phyloP scores from a whole-genome alignment of 2,329 filamentous ascomycete genomes.

The Epichloe uncinata region DNA sequence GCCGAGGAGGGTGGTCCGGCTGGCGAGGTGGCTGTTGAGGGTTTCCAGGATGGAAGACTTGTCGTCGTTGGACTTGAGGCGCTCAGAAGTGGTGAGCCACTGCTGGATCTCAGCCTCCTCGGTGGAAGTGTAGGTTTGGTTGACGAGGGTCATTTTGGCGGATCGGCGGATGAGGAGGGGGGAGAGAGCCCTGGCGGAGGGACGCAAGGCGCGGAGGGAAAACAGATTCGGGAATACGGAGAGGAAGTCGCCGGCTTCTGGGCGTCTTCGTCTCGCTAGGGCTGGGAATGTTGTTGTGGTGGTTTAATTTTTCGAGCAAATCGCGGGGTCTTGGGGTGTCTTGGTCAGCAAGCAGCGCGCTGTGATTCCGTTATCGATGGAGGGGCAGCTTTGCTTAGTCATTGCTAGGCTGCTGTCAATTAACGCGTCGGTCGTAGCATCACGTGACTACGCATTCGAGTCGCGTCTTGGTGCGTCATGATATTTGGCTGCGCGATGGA shows the following conservation, averaged over 20 bases:
- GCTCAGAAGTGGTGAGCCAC: slow-evolving; percentile 69
- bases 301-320: too few relatives aligned
- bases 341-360: background rate
- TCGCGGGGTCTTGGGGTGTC: too few relatives aligned
- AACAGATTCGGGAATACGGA: slow-evolving; percentile 26
- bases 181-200: slow-evolving; percentile 21
- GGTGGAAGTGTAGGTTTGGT: slow-evolving; percentile 57
- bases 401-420: background rate
- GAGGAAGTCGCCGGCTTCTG: slow-evolving; percentile 2
- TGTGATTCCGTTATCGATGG: background rate
- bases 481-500: slow-evolving; percentile 8
- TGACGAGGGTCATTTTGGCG: slow-evolving; percentile 53
- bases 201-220: slow-evolving; percentile 25
- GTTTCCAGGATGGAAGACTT: slow-evolving; percentile 58
- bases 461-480: slow-evolving; percentile 21
- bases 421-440: slow-evolving; percentile 4
- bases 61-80: slow-evolving; percentile 44
- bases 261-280: slow-evolving; percentile 5
- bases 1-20: slow-evolving; percentile 79
- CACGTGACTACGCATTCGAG: slow-evolving; percentile 21
- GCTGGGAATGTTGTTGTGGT: background rate
- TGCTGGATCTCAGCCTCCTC: slow-evolving; percentile 82
- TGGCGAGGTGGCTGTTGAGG: slow-evolving; percentile 77
- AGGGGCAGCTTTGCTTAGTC: slow-evolving; percentile 4
- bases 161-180: slow-evolving; percentile 14